phyloP scores from a whole-genome alignment of 2,329 filamentous ascomycete species.

The Arthrobotrys musiformis region DNA sequence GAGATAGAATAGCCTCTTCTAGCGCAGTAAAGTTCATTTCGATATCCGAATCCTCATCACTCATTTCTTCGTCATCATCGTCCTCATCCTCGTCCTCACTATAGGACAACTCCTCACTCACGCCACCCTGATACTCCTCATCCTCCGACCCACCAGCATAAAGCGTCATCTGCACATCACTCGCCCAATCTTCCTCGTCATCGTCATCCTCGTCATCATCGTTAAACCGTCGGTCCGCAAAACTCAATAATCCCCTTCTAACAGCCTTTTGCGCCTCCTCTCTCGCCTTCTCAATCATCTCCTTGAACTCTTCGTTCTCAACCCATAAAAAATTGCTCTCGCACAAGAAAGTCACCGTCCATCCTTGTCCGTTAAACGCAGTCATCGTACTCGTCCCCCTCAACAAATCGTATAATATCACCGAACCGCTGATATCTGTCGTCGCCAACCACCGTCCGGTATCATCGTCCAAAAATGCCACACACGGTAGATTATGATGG shows the following conservation, averaged over 20 bases:
- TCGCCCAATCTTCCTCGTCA: constrained; percentile 49
- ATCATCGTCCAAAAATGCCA: constrained; percentile 59
- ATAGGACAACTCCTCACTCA: constrained; percentile 21
- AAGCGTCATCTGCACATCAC: constrained; percentile 47
- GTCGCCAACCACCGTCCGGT: constrained; percentile 58
- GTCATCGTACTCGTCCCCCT: constrained; percentile 51
- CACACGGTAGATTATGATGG: constrained; percentile 58
- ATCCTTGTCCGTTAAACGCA: constrained; percentile 41
- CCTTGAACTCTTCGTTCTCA: constrained; percentile 29
- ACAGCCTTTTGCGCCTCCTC: constrained; percentile 16
- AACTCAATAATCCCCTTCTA: constrained; percentile 21
- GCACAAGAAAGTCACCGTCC: constrained; percentile 33
- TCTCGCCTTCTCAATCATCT: constrained; percentile 35
- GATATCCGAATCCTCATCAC: constrained; percentile 16
- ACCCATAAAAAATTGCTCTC: constrained; percentile 54
- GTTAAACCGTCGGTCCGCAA: not conserved
- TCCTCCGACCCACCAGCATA: constrained; percentile 44
- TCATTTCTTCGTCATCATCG: constrained; percentile 21
- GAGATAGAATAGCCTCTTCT: constrained; percentile 14
- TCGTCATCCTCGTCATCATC: constrained; percentile 13
- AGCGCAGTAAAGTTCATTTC: constrained; percentile 31
- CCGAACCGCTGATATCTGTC: constrained; percentile 59
- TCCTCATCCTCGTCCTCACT: constrained; percentile 44
- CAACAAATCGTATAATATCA: constrained; percentile 59
- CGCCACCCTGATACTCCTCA: constrained; percentile 36